phyloP scores from a whole-genome alignment of 192 early-diverging fungal species.

The Podila minutissima region DNA sequence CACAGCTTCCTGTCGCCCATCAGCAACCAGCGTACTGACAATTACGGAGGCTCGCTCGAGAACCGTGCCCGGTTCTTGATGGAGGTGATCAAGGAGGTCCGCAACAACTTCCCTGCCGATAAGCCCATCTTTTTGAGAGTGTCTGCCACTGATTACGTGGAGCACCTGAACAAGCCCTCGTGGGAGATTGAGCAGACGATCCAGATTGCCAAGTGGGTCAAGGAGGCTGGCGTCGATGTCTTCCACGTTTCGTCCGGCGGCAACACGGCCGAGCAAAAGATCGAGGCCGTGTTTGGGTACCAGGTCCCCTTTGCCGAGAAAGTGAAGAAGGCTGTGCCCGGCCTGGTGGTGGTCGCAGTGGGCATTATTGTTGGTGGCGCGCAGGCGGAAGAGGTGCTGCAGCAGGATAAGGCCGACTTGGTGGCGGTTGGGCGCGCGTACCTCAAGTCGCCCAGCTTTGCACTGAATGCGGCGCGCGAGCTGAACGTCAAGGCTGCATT shows the following conservation, averaged over 20 bases:
- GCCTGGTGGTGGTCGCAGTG: slow-evolving; percentile 69
- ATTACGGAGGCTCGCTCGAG: slow-evolving; percentile 87
- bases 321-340: slow-evolving; percentile 64
- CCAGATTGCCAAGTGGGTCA: slow-evolving; percentile 64
- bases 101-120: slow-evolving; percentile 63
- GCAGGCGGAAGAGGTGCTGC: slow-evolving; percentile 78
- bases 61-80: slow-evolving; percentile 6
- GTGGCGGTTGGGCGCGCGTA: slow-evolving; percentile 78
- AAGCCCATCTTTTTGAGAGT: slow-evolving; percentile 85
- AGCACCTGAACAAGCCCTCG: slow-evolving; percentile 46
- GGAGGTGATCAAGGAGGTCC: slow-evolving; percentile 70
- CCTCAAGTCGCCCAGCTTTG: slow-evolving; percentile 74
- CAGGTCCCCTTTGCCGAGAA: slow-evolving; percentile 77
- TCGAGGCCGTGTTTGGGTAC: slow-evolving; percentile 57
- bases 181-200: slow-evolving; percentile 82
- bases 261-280: slow-evolving; percentile 60
- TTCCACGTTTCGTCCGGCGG: slow-evolving; percentile 86
- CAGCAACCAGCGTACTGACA: slow-evolving; percentile 85
- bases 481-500: slow-evolving; percentile 70
- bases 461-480: slow-evolving; percentile 66
- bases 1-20: slow-evolving; percentile 83
- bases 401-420: slow-evolving; percentile 71
- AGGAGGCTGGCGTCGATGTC: slow-evolving; percentile 81
- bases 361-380: slow-evolving; percentile 73
- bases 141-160: slow-evolving; percentile 77